phyloP scores from a whole-genome alignment of 2,329 filamentous ascomycete species.

The Podosphaera aphanis region DNA sequence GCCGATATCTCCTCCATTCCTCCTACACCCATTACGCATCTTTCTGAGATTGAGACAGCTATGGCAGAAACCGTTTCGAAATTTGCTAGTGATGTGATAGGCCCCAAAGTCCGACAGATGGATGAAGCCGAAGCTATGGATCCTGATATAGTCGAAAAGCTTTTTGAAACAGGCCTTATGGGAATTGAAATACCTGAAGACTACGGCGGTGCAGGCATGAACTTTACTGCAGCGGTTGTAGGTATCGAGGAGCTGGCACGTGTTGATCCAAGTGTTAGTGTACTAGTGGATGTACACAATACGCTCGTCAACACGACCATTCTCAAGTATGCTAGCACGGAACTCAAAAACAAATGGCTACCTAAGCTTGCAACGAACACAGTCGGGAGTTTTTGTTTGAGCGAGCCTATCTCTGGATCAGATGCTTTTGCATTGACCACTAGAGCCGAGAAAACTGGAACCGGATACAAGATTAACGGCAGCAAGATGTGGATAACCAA shows the following conservation, averaged over 20 bases:
- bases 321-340: conserved; percentile 57
- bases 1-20: conserved; percentile 51
- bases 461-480: conserved; percentile 70
- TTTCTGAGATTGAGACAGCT: conserved; percentile 70
- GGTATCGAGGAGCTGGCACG: conserved; percentile 91
- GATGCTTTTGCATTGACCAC: conserved; percentile 92
- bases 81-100: conserved; percentile 71
- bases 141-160: conserved; percentile 60
- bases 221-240: conserved; percentile 89
- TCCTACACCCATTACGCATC: conserved; percentile 78
- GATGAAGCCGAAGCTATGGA: conserved; percentile 95
- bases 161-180: conserved; percentile 96
- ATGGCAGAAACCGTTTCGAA: conserved; percentile 81
- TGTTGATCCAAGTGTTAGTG: conserved; percentile 83
- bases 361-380: conserved; percentile 78
- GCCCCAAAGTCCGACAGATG: conserved; percentile 88
- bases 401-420: conserved; percentile 76
- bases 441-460: conserved; percentile 60
- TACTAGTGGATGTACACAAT: conserved; percentile 93
- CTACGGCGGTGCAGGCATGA: conserved; percentile 92
- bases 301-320: conserved; percentile 89
- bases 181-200: conserved; percentile 93
- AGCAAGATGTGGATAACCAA: conserved; percentile 99
- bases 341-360: conserved; percentile 64
- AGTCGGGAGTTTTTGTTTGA: conserved; percentile 74